These are phyloP conservation scores for Lasiodiplodia gonubiensis DNA, from an alignment of 2,329 filamentous ascomycete species.

Conservation along the genomic window DNA sequence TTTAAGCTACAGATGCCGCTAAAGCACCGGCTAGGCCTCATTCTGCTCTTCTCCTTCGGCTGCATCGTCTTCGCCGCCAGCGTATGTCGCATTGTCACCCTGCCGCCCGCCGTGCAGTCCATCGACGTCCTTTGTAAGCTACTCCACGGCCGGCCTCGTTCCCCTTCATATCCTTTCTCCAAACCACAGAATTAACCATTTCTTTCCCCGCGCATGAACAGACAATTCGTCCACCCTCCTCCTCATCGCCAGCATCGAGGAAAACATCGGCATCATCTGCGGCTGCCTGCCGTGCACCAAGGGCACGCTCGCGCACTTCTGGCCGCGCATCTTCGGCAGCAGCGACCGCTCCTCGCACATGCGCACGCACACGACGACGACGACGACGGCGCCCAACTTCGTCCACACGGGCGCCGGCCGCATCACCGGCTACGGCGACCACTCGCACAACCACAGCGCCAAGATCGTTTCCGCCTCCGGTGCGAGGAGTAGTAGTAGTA, in stretches of 20 bases:
- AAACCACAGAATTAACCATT: background rate
- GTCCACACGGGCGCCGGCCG: background rate
- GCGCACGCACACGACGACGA: background rate
- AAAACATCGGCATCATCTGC: conserved; percentile 39
- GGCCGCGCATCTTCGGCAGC: conserved; percentile 12
- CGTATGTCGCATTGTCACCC: conserved; percentile 16
- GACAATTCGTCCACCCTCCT: conserved; percentile 37
- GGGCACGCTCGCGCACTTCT: conserved; percentile 34
- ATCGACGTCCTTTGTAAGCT: conserved; percentile 8
- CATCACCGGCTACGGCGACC: background rate
- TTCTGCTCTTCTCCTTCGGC: conserved; percentile 32
- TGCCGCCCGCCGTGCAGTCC: background rate
- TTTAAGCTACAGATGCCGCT: conserved; percentile 34
- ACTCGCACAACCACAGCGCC: background rate
- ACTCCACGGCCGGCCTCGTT: background rate
- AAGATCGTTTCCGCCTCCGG: background rate
- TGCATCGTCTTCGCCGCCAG: conserved; percentile 20
- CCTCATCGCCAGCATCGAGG: conserved; percentile 39
- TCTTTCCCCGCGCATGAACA: background rate
- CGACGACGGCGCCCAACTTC: background rate
- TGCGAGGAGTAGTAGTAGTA: background rate
- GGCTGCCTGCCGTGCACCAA: conserved; percentile 42
- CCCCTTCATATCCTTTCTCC: background rate
- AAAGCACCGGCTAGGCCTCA: conserved; percentile 30
- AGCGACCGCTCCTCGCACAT: background rate